A percentile compares a stretch with the other conserved stretches of the same genome.
Evolutionary conservation across 768 basidiomycete species (phyloP).

Genomic region (Podaxis sp.): DNA sequence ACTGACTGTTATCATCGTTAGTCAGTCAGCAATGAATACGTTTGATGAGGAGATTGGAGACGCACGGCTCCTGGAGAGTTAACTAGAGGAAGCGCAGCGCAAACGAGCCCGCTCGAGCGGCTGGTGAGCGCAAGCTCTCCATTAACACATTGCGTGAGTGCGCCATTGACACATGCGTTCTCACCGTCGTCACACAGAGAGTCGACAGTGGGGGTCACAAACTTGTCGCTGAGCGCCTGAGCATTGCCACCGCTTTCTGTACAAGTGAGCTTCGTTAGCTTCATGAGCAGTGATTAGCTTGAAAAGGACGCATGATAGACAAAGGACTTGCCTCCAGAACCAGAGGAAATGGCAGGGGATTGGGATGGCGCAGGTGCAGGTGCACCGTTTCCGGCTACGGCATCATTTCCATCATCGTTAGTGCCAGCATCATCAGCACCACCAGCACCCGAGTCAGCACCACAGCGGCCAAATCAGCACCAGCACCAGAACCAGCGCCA

Average conservation of each 20-base stretch:
- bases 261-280: conserved; percentile 2
- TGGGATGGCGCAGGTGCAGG: conserved; percentile 15
- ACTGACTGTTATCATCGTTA: conserved; percentile 28
- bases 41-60: background rate
- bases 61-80: conserved; percentile 45
- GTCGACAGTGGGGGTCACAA: conserved; percentile 41
- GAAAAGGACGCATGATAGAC: conserved; percentile 11
- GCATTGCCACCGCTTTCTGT: conserved; percentile 49
- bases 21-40: background rate
- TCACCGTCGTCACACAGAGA: conserved; percentile 50
- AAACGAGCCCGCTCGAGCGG: conserved; percentile 38
- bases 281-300: background rate
- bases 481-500: no score
- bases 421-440: background rate
- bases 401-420: background rate
- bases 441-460: background rate
- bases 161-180: conserved; percentile 42
- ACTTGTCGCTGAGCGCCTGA: conserved; percentile 51
- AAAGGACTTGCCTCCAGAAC: conserved; percentile 28
- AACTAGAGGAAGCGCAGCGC: conserved; percentile 55
- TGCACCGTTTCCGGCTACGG: conserved; percentile 21
- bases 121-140: conserved; percentile 41
- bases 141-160: conserved; percentile 53
- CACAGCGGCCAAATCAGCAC: no score
- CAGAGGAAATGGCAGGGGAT: conserved; percentile 20